These are phyloP conservation scores for Fremontodendron californicum DNA, from an alignment of 345 rosid species.

Conservation along the genomic window DNA sequence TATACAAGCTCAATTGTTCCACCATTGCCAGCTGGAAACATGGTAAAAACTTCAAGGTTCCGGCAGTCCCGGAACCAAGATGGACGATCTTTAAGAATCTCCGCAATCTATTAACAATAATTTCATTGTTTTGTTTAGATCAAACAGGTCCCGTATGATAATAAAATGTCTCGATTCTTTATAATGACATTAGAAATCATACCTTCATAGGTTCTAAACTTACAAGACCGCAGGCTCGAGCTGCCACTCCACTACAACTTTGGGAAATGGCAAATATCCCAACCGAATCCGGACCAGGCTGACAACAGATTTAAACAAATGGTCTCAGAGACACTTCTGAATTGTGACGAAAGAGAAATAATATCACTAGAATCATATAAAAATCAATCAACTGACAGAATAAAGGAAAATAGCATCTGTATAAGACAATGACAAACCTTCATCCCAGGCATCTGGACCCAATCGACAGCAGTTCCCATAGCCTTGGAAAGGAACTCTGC, in stretches of 20 bases:
- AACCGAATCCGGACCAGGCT: conserved; percentile 99
- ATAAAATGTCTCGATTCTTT: not conserved
- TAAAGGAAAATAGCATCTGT: not conserved
- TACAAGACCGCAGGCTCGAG: conserved; percentile 99
- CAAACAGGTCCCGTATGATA: not conserved
- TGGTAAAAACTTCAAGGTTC: conserved; percentile 91
- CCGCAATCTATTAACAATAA: conserved; percentile 66
- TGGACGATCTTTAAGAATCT: conserved; percentile 97
- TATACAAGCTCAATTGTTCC: conserved; percentile 93
- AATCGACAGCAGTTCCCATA: conserved; percentile 99
- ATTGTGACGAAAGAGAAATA: not conserved
- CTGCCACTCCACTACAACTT: conserved; percentile 99
- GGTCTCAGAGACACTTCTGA: not conserved
- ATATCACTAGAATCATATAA: not conserved
- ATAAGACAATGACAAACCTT: conserved; percentile 49
- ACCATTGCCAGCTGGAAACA: conserved; percentile 94
- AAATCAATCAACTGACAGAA: not conserved
- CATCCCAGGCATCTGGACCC: conserved; percentile 99
- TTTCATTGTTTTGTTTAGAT: not conserved
- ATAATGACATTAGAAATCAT: conserved; percentile 1
- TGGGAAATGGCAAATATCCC: conserved; percentile 99
- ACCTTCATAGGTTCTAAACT: conserved; percentile 96
- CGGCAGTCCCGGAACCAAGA: conserved; percentile 99
- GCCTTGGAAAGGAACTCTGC: conserved; percentile 99
- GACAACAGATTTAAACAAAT: conserved; percentile 16